Percentiles rank a stretch among this genome's conserved stretches.
phyloP scores from a whole-genome alignment of 495 filamentous ascomycete genomes.

The Margaritispora aquatica region DNA sequence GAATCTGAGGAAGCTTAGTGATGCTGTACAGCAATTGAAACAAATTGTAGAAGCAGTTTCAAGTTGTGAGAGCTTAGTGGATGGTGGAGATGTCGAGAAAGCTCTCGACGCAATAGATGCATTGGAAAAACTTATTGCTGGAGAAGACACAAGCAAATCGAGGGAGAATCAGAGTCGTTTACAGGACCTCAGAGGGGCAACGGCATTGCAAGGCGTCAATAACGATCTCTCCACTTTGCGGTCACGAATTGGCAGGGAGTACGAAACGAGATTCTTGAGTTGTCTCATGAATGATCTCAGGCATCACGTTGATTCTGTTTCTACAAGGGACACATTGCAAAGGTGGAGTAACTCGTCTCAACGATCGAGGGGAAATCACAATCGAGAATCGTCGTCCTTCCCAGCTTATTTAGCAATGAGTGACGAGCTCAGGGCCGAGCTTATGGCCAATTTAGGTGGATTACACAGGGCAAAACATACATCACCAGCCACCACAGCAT shows the following conservation, averaged over 20 bases:
- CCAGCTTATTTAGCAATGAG: conserved; percentile 70
- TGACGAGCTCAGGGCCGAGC: conserved; percentile 57
- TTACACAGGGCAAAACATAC: conserved; percentile 74
- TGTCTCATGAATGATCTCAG: conserved; percentile 74
- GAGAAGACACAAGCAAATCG: conserved; percentile 40
- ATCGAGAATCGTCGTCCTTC: conserved; percentile 55
- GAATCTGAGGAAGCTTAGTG: conserved; percentile 75
- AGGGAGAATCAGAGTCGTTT: conserved; percentile 26
- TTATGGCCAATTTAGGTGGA: conserved; percentile 65
- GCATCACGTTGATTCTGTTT: conserved; percentile 72
- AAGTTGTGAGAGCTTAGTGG: conserved; percentile 73
- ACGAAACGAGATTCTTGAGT: conserved; percentile 74
- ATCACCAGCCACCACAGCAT: conserved; percentile 71
- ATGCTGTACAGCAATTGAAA: conserved; percentile 76
- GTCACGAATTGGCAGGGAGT: conserved; percentile 76
- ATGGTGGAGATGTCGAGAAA: conserved; percentile 70
- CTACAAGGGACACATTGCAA: conserved; percentile 65
- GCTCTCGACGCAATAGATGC: conserved; percentile 70
- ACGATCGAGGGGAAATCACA: conserved; percentile 54
- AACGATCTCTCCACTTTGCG: conserved; percentile 69
- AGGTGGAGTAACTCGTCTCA: conserved; percentile 58
- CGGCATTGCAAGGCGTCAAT: conserved; percentile 73
- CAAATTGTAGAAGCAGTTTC: conserved; percentile 70
- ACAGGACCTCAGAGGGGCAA: conserved; percentile 71
- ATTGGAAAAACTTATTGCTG: conserved; percentile 72